A percentile compares a stretch with the other conserved stretches of the same genome.
Conservation (phyloP, 164 flowering plant genomes). For the Berberis thunbergii region DNA sequence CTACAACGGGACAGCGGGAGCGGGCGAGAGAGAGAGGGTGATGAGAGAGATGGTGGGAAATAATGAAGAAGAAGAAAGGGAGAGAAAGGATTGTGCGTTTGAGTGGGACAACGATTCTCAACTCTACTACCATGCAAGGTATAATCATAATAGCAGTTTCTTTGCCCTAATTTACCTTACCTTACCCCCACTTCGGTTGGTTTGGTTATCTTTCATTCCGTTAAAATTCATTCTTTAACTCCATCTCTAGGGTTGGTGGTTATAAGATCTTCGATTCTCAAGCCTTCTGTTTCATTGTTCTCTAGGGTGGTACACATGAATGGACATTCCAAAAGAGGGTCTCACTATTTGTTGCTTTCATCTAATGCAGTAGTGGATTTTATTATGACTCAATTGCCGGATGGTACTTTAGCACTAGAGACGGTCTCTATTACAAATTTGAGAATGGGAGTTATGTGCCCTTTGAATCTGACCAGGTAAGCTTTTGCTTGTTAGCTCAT, state of each 20-base stretch:
- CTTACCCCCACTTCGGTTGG: too few species aligned
- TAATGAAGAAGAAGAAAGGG: neutral
- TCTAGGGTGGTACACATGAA: too few species aligned
- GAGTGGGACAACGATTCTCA: neutral
- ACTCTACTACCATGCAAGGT: too few species aligned
- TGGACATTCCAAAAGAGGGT: too few species aligned
- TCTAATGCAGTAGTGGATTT: conserved; percentile 67
- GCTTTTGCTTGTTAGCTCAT: neutral
- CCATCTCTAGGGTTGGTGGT: too few species aligned
- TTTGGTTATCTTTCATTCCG: too few species aligned
- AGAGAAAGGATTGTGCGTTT: neutral
- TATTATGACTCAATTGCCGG: conserved; percentile 87
- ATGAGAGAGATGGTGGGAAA: neutral
- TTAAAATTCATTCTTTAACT: too few species aligned
- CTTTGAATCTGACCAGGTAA: conserved; percentile 39
- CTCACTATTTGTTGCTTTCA: neutral
- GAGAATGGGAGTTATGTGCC: conserved; percentile 77
- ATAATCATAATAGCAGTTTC: too few species aligned
- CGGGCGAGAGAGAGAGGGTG: neutral
- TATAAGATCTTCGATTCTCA: too few species aligned
- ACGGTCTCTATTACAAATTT: conserved; percentile 77
- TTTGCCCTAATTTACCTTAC: too few species aligned
- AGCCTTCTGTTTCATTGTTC: too few species aligned
- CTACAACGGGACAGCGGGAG: too few species aligned
- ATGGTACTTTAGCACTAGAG: conserved; percentile 76